Conservation (phyloP, 2,329 filamentous ascomycete species). For the Knufia petricola region DNA sequence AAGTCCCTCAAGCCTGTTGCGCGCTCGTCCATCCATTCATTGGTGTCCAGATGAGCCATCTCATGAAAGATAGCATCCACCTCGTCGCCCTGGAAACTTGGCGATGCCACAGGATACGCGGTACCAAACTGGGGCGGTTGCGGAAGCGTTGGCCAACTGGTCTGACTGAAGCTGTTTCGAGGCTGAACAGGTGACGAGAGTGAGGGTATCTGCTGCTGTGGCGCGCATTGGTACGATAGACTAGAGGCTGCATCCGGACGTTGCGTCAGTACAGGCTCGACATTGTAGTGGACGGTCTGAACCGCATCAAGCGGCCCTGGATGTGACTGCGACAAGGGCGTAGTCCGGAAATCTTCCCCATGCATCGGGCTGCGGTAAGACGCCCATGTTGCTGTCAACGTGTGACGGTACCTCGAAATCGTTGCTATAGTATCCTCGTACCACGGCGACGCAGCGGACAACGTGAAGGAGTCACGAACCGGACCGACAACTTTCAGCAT, state of each 20-base stretch:
- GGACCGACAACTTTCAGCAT: neutral
- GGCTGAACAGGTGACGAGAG: neutral
- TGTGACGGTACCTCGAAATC: neutral
- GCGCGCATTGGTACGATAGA: neutral
- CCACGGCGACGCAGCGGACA: neutral
- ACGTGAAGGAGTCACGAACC: neutral
- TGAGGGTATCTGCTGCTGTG: neutral
- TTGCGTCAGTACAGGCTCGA: neutral
- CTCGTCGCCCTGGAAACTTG: slow-evolving; percentile 25
- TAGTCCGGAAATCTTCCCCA: neutral
- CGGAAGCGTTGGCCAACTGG: neutral
- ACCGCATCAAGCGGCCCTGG: neutral
- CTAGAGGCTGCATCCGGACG: neutral
- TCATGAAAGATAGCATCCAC: slow-evolving; percentile 38
- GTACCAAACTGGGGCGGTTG: neutral
- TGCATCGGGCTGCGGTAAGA: neutral
- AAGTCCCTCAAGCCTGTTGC: slow-evolving; percentile 35
- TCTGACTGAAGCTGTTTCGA: slow-evolving; percentile 1
- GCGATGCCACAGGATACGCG: slow-evolving; percentile 13
- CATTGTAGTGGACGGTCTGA: neutral
- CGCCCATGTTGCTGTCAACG: neutral
- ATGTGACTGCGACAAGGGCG: neutral
- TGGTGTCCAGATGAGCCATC: slow-evolving; percentile 37
- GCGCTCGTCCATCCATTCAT: slow-evolving; percentile 34
- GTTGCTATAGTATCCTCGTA: neutral